Evolutionary conservation across 306 rosid genomes (phyloP).

Genomic region (peach (Prunus persica)): DNA sequence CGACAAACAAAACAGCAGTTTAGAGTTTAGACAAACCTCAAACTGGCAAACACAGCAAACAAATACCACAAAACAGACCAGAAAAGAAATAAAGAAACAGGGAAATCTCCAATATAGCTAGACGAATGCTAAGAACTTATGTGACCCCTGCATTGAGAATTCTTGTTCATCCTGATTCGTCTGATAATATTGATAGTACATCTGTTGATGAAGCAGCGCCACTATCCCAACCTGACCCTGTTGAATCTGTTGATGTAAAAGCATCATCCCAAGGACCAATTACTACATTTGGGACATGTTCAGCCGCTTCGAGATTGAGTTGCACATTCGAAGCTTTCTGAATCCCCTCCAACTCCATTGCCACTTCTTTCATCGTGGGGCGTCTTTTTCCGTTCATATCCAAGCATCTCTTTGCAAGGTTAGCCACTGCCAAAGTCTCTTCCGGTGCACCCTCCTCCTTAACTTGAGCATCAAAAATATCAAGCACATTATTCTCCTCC

Average conservation of each 20-base stretch:
- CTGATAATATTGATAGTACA: not conserved
- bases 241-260: not conserved
- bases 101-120: not conserved
- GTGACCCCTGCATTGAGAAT: not conserved
- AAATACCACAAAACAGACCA: not conserved
- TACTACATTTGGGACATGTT: not conserved
- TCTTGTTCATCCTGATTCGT: not conserved
- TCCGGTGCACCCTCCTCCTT: conserved; percentile 12
- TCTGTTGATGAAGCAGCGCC: not conserved
- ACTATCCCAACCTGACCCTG: not conserved
- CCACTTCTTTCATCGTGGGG: conserved; percentile 21
- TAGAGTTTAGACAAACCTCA: not conserved
- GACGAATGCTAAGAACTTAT: not conserved
- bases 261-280: not conserved
- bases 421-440: conserved; percentile 27
- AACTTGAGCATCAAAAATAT: conserved; percentile 31
- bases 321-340: not conserved
- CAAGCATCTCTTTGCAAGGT: conserved; percentile 6
- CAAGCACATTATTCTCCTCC: conserved; percentile 23
- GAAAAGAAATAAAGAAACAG: not conserved
- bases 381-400: conserved; percentile 30
- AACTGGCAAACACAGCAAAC: not conserved
- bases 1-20: not conserved
- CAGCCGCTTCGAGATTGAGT: conserved; percentile 11
- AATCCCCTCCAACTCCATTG: conserved; percentile 10